Base-by-base conservation (phyloP, 2,329 filamentous ascomycete genomes). In the Pochonia chlamydosporia region DNA sequence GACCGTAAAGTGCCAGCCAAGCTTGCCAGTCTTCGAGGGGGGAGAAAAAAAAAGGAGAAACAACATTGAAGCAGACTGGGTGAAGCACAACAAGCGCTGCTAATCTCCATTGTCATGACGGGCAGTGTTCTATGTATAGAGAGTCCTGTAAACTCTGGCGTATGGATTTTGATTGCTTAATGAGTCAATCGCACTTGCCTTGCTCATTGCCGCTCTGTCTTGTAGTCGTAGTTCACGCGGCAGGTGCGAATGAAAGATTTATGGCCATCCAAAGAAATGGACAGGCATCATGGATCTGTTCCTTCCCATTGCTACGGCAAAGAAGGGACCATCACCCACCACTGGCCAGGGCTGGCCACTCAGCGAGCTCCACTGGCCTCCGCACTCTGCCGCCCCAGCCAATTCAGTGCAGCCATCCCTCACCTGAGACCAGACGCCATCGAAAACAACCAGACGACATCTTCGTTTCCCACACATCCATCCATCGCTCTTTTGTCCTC, bases 361-460 rank as follows among this genome's bases (percentile, higher is more conserved):
- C 46, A 43, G 31, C 39, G 40, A 49, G 51, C 46, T 51, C 51
- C 49, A 37, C 46, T 40, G 36, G 41, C 41, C 40, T 44, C 49
- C 44, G 30, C 49, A 41, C 36, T 39, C 43, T 41, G 33, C 40
- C 36, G 39, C 49, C 33, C 25, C 40, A n/a, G 10, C 45, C 35
- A 40, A 35, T 33, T 28, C 43, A 44, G 35, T 45, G 49, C 46
- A 28, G 39, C 43, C 36, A 25, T 42, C 26, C 44, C 35, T 41
- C 40, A 37, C 28, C 16, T 36, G 36, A 47, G 33, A 28, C 18
- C 35, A n/a, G n/a, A 39, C 20, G 14, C 20, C 14, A n/a, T 46
- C 28, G 25, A 46, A 41, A 30, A 46, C 44, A 45, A 48, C 39
- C 49, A 21, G 33, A 39, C 48, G 45, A 48, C 36, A 47, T 36